A percentile compares a stretch with the other conserved stretches of the same genome.
Evolutionary conservation across 352 stramenopile genomes (phyloP).

Genomic region (Phytophthora hybrid): DNA sequence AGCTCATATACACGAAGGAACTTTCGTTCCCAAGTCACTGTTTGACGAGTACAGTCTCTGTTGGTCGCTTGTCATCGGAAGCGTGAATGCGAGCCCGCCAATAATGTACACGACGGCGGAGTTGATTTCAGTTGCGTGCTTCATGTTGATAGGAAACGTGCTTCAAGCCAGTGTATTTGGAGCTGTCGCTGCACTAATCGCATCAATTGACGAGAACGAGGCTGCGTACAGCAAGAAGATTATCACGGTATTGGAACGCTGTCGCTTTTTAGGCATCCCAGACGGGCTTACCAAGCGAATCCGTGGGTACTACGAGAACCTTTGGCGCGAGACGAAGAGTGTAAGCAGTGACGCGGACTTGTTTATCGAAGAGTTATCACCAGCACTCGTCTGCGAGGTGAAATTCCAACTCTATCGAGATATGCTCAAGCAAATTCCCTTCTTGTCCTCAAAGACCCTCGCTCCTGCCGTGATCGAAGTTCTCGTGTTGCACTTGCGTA

Average conservation of each 20-base stretch:
- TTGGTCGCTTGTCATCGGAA: slow-evolving; percentile 64
- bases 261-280: slow-evolving; percentile 64
- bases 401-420: slow-evolving; percentile 79
- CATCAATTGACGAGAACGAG: slow-evolving; percentile 67
- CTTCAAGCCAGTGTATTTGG: slow-evolving; percentile 71
- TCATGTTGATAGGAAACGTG: slow-evolving; percentile 72
- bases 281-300: slow-evolving; percentile 56
- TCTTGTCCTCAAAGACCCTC: slow-evolving; percentile 63
- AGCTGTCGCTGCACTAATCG: slow-evolving; percentile 59
- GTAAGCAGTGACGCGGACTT: slow-evolving; percentile 58
- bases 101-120: slow-evolving; percentile 51
- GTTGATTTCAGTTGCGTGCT: slow-evolving; percentile 56
- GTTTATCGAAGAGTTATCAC: slow-evolving; percentile 79
- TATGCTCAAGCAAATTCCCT: slow-evolving; percentile 77
- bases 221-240: slow-evolving; percentile 70
- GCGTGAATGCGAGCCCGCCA: slow-evolving; percentile 64
- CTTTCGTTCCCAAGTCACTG: slow-evolving; percentile 26
- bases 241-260: slow-evolving; percentile 62
- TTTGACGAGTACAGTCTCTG: slow-evolving; percentile 47
- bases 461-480: slow-evolving; percentile 69
- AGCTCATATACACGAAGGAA: slow-evolving; percentile 30
- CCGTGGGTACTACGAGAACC: slow-evolving; percentile 63
- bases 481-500: slow-evolving; percentile 70
- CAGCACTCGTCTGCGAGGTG: slow-evolving; percentile 67
- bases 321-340: slow-evolving; percentile 69